Conservation (phyloP, 2,329 filamentous ascomycete species). For the Paracorniculantispora psalliotae region DNA sequence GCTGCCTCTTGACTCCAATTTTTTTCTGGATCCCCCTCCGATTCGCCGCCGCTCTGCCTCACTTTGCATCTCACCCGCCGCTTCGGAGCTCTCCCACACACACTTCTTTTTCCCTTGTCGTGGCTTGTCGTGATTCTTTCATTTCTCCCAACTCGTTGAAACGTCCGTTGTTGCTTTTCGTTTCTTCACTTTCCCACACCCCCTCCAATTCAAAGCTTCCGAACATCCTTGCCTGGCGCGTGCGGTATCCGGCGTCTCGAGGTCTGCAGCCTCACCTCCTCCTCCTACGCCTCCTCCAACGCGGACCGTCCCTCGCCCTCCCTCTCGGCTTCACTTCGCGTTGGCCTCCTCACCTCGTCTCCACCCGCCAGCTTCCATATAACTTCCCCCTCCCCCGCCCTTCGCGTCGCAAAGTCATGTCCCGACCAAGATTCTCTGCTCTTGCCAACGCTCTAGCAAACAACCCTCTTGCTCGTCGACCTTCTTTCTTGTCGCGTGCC, state of each 20-base stretch:
- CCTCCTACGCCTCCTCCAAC: conserved; percentile 6
- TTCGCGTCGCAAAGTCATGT: conserved; percentile 1
- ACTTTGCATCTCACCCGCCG: conserved; percentile 1
- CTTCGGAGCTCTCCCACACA: neutral
- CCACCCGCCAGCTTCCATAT: conserved; percentile 10
- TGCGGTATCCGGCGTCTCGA: conserved; percentile 4
- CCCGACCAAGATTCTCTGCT: conserved; percentile 13
- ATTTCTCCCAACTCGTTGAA: conserved; percentile 6
- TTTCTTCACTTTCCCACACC: neutral
- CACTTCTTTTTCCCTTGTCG: neutral
- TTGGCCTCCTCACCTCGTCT: neutral
- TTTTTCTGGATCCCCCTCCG: conserved; percentile 13
- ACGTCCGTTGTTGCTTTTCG: conserved; percentile 4
- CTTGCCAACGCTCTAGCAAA: conserved; percentile 6
- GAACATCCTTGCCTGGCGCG: neutral
- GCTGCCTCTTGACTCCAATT: conserved; percentile 3
- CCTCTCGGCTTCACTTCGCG: neutral
- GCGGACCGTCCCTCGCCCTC: conserved; percentile 9
- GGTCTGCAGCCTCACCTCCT: neutral
- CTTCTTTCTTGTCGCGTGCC: conserved; percentile 7
- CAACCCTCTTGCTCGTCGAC: conserved; percentile 17
- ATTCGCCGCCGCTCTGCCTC: conserved; percentile 9
- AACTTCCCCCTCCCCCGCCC: conserved; percentile 3
- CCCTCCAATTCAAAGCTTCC: neutral
- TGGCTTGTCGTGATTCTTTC: neutral